phyloP scores from a whole-genome alignment of 2,329 filamentous ascomycete genomes.

The Hypoxylon sp. region DNA sequence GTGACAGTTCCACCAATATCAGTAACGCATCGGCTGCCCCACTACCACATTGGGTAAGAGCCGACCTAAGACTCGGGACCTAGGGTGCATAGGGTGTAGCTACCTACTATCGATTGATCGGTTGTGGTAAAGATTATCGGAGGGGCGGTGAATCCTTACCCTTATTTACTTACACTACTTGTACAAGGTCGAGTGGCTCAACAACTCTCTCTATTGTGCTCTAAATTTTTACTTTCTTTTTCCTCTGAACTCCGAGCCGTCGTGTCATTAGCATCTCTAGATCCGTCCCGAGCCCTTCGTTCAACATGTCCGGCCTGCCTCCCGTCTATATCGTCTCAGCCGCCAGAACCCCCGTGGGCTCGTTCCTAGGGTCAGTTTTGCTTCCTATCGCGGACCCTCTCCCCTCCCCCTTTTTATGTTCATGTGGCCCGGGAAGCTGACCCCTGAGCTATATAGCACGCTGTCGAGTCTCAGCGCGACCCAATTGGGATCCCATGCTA shows the following conservation, averaged over 20 bases:
- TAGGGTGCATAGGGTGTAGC: too few relatives aligned
- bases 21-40: conserved; percentile 21
- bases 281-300: conserved; percentile 26
- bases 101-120: not conserved
- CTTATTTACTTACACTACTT: conserved; percentile 20
- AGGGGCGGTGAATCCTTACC: conserved; percentile 39
- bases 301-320: conserved; percentile 81
- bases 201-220: conserved; percentile 8
- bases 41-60: conserved; percentile 32
- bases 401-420: conserved; percentile 24
- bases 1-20: conserved; percentile 27
- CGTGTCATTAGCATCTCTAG: conserved; percentile 11
- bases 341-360: conserved; percentile 90
- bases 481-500: conserved; percentile 89
- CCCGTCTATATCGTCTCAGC: conserved; percentile 96
- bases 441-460: conserved; percentile 68
- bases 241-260: conserved; percentile 3
- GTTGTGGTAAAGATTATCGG: conserved; percentile 25
- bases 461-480: conserved; percentile 87
- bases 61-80: conserved; percentile 7
- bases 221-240: conserved; percentile 25
- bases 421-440: conserved; percentile 36
- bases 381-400: conserved; percentile 20
- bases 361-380: conserved; percentile 84
- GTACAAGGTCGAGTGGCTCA: conserved; percentile 16